These are phyloP conservation scores for Hygrophorus pudorinus DNA, from an alignment of 768 basidiomycete species.

Conservation along the genomic window DNA sequence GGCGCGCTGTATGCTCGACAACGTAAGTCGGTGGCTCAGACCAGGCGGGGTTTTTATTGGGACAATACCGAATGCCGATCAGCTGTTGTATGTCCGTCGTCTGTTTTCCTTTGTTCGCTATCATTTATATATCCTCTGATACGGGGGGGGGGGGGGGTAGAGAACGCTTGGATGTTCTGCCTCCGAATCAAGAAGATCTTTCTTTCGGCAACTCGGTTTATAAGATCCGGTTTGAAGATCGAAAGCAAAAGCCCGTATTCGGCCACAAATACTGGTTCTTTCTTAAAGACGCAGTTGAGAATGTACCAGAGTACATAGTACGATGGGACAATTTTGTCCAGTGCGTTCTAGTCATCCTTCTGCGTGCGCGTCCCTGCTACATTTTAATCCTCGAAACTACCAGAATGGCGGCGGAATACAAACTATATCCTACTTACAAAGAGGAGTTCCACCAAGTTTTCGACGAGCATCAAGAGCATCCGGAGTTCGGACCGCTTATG, in stretches of 20 bases:
- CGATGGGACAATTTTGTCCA: constrained; percentile 86
- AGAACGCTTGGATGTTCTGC: constrained; percentile 60
- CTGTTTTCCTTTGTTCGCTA: constrained; percentile 5
- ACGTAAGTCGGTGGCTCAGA: constrained; percentile 72
- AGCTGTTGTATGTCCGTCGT: constrained; percentile 56
- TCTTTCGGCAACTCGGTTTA: constrained; percentile 90
- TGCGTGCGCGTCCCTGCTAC: not conserved
- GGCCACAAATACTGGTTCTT: constrained; percentile 95
- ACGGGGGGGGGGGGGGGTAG: constrained; percentile 24
- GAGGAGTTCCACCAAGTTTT: constrained; percentile 89
- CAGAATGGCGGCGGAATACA: constrained; percentile 81
- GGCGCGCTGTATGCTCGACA: constrained; percentile 85
- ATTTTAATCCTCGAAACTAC: constrained; percentile 2
- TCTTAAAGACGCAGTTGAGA: constrained; percentile 89
- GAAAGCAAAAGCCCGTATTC: constrained; percentile 51
- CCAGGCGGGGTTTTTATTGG: constrained; percentile 90
- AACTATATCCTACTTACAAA: constrained; percentile 64
- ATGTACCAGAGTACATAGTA: constrained; percentile 97
- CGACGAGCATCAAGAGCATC: constrained; percentile 64
- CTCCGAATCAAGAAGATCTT: constrained; percentile 55
- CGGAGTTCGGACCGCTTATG: constrained; percentile 78
- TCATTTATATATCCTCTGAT: constrained; percentile 1
- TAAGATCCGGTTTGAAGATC: constrained; percentile 75
- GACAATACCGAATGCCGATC: constrained; percentile 88
- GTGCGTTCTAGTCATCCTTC: constrained; percentile 32